Conservation (phyloP, 106 monocot genomes). For the Vanilla planifolia region DNA sequence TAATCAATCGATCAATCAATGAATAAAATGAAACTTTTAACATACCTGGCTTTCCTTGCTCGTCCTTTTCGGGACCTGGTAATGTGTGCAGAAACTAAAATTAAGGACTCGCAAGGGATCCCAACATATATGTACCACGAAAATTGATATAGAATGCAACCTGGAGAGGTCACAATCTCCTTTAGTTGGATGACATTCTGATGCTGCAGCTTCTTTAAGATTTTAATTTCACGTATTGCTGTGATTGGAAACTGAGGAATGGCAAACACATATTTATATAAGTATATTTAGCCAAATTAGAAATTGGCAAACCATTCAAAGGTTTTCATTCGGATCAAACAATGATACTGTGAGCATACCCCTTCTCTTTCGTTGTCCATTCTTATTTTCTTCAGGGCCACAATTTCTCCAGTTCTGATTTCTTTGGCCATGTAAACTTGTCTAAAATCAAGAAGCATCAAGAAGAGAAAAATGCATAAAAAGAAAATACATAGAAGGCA, state of each 20-base stretch:
- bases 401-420: conserved; percentile 82
- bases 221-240: conserved; percentile 96
- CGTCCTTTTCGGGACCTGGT: conserved; percentile 87
- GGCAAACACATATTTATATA: neutral
- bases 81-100: conserved; percentile 8
- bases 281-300: neutral
- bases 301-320: no score
- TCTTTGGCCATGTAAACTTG: conserved; percentile 98
- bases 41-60: conserved; percentile 82
- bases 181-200: conserved; percentile 91
- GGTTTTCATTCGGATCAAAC: no score
- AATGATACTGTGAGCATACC: conserved; percentile 25
- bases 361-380: conserved; percentile 99
- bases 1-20: neutral
- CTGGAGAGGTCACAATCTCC: conserved; percentile 97
- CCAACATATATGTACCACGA: neutral
- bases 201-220: conserved; percentile 95
- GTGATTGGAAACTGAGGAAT: conserved; percentile 87
- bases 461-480: no score
- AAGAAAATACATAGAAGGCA: no score
- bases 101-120: neutral
- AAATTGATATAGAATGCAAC: conserved; percentile 14
- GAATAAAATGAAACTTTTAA: neutral
- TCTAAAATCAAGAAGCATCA: conserved; percentile 28
- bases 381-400: conserved; percentile 91